Percentiles rank a stretch among this genome's conserved stretches.
Evolutionary conservation across 768 basidiomycete genomes (phyloP).

Genomic region (Trichaptum fuscoviolaceum): DNA sequence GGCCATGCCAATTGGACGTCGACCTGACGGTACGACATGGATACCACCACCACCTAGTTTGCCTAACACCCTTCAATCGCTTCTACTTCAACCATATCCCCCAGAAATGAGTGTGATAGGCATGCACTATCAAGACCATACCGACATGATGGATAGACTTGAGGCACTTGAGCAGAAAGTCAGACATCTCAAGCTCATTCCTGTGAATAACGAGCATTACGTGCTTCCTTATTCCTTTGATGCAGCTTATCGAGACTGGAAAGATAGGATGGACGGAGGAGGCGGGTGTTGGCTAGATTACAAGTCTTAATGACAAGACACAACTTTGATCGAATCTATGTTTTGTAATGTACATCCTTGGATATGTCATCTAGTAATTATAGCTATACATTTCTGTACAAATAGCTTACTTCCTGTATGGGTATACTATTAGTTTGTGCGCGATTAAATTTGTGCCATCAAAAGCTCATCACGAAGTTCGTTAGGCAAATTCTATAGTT

Average conservation of each 20-base stretch:
- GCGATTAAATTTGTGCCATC: too few species aligned
- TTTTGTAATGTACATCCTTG: too few species aligned
- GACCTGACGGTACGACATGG: neutral
- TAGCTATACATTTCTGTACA: too few species aligned
- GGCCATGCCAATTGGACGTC: neutral
- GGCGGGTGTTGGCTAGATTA: neutral
- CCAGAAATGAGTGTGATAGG: neutral
- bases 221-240: constrained; percentile 2
- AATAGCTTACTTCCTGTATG: too few species aligned
- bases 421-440: too few species aligned
- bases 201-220: neutral
- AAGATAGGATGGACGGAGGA: constrained; percentile 4
- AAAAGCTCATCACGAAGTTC: too few species aligned
- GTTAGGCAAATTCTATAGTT: too few species aligned
- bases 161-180: constrained; percentile 1
- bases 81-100: constrained; percentile 1
- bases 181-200: constrained; percentile 1
- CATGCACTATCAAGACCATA: constrained; percentile 1
- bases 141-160: neutral
- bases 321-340: neutral
- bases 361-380: too few species aligned
- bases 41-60: neutral
- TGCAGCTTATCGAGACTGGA: constrained; percentile 1
- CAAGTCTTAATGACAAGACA: neutral
- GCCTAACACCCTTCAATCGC: neutral